Percentiles rank a stretch among this genome's conserved stretches.
These are phyloP conservation scores for Talaromyces sp. DNA, from an alignment of 2,329 filamentous ascomycete species.

Conservation along the genomic window DNA sequence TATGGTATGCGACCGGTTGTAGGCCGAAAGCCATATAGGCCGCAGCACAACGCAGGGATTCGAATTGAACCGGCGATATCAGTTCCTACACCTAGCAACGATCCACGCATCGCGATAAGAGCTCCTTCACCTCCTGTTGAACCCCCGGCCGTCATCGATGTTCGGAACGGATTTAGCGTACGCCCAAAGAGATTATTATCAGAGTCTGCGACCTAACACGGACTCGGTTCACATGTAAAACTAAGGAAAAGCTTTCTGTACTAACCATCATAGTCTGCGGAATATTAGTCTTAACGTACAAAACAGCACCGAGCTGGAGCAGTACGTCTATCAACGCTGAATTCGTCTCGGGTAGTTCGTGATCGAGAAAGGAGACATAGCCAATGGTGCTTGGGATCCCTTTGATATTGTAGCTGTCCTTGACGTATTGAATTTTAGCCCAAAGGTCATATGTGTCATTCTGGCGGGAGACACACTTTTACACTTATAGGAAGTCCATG, in stretches of 20 bases:
- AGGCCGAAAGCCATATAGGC: slow-evolving; percentile 26
- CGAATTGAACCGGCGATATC: slow-evolving; percentile 53
- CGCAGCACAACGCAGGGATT: slow-evolving; percentile 24
- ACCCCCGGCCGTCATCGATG: slow-evolving; percentile 31
- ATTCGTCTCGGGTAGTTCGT: slow-evolving; percentile 10
- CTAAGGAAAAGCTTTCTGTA: neutral
- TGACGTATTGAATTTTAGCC: slow-evolving; percentile 32
- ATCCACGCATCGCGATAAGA: slow-evolving; percentile 59
- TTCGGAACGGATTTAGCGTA: slow-evolving; percentile 40
- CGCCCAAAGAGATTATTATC: slow-evolving; percentile 44
- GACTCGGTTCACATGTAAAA: neutral
- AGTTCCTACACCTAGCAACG: slow-evolving; percentile 59
- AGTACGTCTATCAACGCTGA: slow-evolving; percentile 36
- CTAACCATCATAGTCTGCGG: slow-evolving; percentile 54
- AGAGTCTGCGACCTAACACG: slow-evolving; percentile 27
- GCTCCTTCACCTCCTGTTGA: slow-evolving; percentile 55
- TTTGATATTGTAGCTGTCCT: slow-evolving; percentile 58
- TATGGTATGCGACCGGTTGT: slow-evolving; percentile 22
- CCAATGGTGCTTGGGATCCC: slow-evolving; percentile 56
- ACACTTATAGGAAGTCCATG: slow-evolving; percentile 53
- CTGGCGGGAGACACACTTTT: slow-evolving; percentile 33
- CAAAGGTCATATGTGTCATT: too few species aligned
- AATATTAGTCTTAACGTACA: slow-evolving; percentile 56
- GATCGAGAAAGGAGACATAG: slow-evolving; percentile 6
- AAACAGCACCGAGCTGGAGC: slow-evolving; percentile 49